Evolutionary conservation across 768 basidiomycete species (phyloP).

Genomic region (Tylopilus subfusipes): DNA sequence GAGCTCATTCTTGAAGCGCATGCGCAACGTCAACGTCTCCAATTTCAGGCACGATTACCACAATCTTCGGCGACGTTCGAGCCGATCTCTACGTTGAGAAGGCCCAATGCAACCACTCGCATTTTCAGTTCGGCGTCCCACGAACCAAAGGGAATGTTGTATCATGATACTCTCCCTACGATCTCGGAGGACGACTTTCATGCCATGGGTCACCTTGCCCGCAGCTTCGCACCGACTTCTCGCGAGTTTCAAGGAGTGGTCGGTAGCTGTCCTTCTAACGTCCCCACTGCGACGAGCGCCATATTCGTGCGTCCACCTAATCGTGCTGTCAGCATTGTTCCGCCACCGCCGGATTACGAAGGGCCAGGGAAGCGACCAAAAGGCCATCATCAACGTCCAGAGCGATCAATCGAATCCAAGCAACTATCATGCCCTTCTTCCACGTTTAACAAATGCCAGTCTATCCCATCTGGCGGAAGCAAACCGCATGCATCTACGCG

Average conservation of each 20-base stretch:
- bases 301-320: constrained; percentile 23
- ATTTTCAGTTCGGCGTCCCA: constrained; percentile 3
- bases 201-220: constrained; percentile 15
- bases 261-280: background rate
- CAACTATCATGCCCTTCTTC: constrained; percentile 4
- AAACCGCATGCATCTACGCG: constrained; percentile 16
- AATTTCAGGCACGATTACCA: constrained; percentile 12
- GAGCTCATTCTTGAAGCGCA: constrained; percentile 62
- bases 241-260: background rate
- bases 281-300: background rate
- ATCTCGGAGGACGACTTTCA: constrained; percentile 40
- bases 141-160: constrained; percentile 6
- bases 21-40: constrained; percentile 29
- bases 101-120: constrained; percentile 5
- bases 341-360: constrained; percentile 24
- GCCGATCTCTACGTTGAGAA: constrained; percentile 4
- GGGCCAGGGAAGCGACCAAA: constrained; percentile 16
- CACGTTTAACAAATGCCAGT: constrained; percentile 4
- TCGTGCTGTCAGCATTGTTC: constrained; percentile 31
- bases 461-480: background rate
- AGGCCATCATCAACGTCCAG: constrained; percentile 7
- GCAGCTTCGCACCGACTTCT: constrained; percentile 3
- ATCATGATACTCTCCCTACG: constrained; percentile 21
- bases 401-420: constrained; percentile 1
- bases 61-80: constrained; percentile 10